These are phyloP conservation scores for Ettlia oleoabundans DNA, from an alignment of 139 green algal genomes.

Conservation along the genomic window DNA sequence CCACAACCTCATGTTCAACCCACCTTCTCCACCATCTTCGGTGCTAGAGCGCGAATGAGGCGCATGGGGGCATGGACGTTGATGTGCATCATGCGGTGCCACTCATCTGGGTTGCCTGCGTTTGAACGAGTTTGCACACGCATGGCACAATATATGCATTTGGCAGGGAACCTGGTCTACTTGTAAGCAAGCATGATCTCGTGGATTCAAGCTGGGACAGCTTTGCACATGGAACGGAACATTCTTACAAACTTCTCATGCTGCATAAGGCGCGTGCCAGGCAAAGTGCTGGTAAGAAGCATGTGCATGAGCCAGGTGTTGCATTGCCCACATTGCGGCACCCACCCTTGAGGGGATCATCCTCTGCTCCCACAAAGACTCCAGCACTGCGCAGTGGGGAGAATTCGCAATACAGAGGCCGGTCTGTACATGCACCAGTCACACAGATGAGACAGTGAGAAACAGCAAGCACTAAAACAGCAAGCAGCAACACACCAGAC, in stretches of 20 bases:
- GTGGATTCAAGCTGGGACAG: too few relatives aligned
- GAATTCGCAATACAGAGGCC: too few relatives aligned
- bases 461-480: not conserved
- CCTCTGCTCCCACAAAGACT: not conserved
- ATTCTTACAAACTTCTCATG: not conserved
- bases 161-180: too few relatives aligned
- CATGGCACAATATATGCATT: too few relatives aligned
- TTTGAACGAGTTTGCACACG: too few relatives aligned
- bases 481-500: not conserved
- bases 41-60: slow-evolving; percentile 31
- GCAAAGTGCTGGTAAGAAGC: not conserved
- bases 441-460: too few relatives aligned
- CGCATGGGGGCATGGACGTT: slow-evolving; percentile 46
- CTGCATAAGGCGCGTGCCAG: not conserved
- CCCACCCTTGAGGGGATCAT: not conserved
- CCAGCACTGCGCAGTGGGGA: not conserved
- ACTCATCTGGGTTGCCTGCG: slow-evolving; percentile 49
- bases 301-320: too few relatives aligned
- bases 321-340: too few relatives aligned
- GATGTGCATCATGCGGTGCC: slow-evolving; percentile 32
- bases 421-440: too few relatives aligned
- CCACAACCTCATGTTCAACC: not conserved
- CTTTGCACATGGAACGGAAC: too few relatives aligned
- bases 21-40: slow-evolving; percentile 42
- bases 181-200: too few relatives aligned